Evolutionary conservation across 768 basidiomycete genomes (phyloP), one percentile per base, ranked within the genome.

Genomic region (Suillus americanus): DNA sequence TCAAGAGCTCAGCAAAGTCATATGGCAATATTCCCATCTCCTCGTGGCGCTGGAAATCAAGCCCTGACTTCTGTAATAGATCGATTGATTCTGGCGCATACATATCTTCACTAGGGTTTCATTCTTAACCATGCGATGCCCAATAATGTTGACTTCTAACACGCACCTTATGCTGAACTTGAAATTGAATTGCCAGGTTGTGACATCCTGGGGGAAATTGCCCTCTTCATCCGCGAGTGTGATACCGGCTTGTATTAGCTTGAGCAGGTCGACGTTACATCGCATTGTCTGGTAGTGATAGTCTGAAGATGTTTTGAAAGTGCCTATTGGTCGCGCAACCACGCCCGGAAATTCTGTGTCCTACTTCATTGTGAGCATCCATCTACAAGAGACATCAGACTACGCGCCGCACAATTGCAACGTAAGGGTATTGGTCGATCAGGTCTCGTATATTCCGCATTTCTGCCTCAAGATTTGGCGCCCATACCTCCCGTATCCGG

Each of bases 201-300:
- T 91, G 41, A 90, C 86, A 61, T 97, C 96, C 69, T 88, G 88
- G 13, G 96, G 94, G 64, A 89, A 88, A 73, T 95, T 90, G 5
- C 97, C 97, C 38, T 97, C 87, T 75, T 96, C 95, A 76, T 99
- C 95, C 46, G 93, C 90, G 35, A 99, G 81, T 7, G 97, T 97
- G 68, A 99, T 85, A 6, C 97, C 97, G 66, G 99, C 88, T 80
- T 99, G 97, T 60, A 99, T 98, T 79, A 99, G 92, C 81, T 94
- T 95, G 69, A 99, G 85, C 57, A 99, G 82, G 83, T 99, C 97
- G 72, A 99, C 97, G 78, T 99, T 99, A 81, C 96, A 97, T 66
- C 97, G 90, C 92, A 99, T 97, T 2, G 97, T 99, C 78, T 99
- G 97, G 78, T 98, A 99, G 78, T 99, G 97, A 74, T 98, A 99